Evolutionary conservation across 78 protist species (phyloP).

Genomic region (Tieghemostelium lacteum): DNA sequence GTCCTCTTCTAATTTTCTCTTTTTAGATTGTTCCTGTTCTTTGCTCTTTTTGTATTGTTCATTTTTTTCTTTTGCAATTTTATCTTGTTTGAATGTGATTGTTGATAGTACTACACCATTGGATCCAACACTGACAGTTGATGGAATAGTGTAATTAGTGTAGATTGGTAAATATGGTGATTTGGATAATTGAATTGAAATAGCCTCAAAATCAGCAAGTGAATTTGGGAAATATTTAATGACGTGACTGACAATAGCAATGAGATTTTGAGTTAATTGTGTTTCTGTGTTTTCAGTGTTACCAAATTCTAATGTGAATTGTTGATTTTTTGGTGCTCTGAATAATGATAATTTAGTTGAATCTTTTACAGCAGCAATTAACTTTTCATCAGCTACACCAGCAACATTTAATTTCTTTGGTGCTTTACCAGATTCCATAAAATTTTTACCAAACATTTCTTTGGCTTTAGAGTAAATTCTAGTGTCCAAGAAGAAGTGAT

Average conservation of each 20-base stretch:
- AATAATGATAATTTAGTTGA: not conserved
- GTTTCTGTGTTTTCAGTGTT: not conserved
- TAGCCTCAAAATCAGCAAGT: not conserved
- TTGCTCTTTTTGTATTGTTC: not conserved
- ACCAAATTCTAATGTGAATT: slow-evolving; percentile 16
- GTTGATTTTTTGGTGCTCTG: not conserved
- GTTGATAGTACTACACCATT: not conserved
- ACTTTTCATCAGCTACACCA: not conserved
- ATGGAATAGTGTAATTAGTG: slow-evolving; percentile 1
- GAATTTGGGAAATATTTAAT: not conserved
- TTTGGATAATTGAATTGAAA: not conserved
- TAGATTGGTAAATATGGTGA: not conserved
- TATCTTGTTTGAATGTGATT: not conserved
- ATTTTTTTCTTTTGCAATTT: too few relatives aligned
- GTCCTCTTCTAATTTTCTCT: not conserved
- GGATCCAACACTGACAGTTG: not conserved
- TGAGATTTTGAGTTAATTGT: slow-evolving; percentile 2
- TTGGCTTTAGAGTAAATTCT: not conserved
- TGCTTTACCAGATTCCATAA: not conserved
- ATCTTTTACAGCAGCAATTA: not conserved
- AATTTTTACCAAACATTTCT: not conserved
- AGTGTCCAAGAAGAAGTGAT: slow-evolving; percentile 8
- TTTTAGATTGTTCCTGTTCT: not conserved
- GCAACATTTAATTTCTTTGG: not conserved
- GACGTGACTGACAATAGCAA: not conserved